Evolutionary conservation across 2,329 filamentous ascomycete genomes (phyloP).

Genomic region (Neofusicoccum parvum): DNA sequence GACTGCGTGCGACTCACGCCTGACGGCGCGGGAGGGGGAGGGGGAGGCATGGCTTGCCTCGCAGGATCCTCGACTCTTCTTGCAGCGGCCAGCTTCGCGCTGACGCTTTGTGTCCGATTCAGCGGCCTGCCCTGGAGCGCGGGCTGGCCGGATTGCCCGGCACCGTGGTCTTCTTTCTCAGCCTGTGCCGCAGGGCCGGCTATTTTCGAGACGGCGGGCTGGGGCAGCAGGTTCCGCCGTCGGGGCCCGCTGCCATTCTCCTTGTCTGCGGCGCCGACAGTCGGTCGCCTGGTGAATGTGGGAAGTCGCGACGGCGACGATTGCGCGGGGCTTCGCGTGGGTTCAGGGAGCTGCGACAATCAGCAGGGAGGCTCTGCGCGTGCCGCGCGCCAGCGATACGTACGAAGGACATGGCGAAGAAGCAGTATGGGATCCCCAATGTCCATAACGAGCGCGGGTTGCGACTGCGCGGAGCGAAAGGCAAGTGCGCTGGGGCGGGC

Average conservation of each 20-base stretch:
- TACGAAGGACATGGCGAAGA: conserved; percentile 17
- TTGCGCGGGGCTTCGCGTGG: conserved; percentile 8
- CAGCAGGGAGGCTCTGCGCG: background rate
- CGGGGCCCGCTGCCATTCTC: background rate
- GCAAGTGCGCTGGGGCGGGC: conserved; percentile 10
- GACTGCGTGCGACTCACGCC: conserved; percentile 17
- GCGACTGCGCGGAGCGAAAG: conserved; percentile 6
- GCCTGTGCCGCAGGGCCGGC: background rate
- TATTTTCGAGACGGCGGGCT: background rate
- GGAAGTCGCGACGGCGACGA: conserved; percentile 19
- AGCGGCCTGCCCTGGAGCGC: background rate
- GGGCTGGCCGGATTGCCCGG: conserved; percentile 1
- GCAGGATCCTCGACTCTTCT: background rate
- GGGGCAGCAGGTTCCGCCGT: background rate
- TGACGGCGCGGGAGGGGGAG: background rate
- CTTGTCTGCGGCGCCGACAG: background rate
- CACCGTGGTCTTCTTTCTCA: background rate
- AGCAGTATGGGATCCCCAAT: background rate
- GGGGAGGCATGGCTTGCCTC: background rate
- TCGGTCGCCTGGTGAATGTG: conserved; percentile 8
- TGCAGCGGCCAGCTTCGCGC: background rate
- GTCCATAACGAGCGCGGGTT: conserved; percentile 10
- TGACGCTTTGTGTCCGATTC: conserved; percentile 15
- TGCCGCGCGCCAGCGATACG: conserved; percentile 1
- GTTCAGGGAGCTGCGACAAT: conserved; percentile 18